A percentile compares a stretch with the other conserved stretches of the same genome.
These are phyloP conservation scores for Hemileccinum rubropunctum DNA, from an alignment of 768 basidiomycete species.

Conservation along the genomic window DNA sequence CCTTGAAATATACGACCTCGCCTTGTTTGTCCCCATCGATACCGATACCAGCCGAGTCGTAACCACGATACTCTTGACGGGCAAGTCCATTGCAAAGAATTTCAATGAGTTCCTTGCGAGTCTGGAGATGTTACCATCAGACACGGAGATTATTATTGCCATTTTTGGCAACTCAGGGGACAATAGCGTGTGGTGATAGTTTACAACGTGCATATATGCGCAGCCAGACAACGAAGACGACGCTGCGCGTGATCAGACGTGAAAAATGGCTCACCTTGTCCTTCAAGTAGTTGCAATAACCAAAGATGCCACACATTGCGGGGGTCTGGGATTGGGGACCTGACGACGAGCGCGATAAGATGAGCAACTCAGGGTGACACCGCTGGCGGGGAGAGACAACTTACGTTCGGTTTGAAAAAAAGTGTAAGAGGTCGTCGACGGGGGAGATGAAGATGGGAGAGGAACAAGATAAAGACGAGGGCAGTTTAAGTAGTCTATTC, in stretches of 20 bases:
- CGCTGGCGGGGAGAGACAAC: neutral
- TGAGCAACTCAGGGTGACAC: neutral
- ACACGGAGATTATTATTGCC: slow-evolving; percentile 12
- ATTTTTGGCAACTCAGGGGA: slow-evolving; percentile 17
- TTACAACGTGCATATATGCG: slow-evolving; percentile 9
- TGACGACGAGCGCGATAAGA: neutral
- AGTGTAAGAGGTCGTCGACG: slow-evolving; percentile 11
- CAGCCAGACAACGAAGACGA: neutral
- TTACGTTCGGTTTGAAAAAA: slow-evolving; percentile 3
- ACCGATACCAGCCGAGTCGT: slow-evolving; percentile 90
- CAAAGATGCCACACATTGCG: slow-evolving; percentile 93
- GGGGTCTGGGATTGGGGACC: slow-evolving; percentile 5
- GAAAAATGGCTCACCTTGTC: slow-evolving; percentile 70
- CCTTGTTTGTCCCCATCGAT: slow-evolving; percentile 89
- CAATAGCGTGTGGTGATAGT: neutral
- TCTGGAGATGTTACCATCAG: slow-evolving; percentile 41
- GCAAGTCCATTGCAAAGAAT: slow-evolving; percentile 88
- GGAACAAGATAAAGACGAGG: slow-evolving; percentile 1
- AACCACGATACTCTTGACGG: slow-evolving; percentile 96
- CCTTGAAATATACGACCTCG: slow-evolving; percentile 85
- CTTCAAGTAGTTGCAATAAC: slow-evolving; percentile 90
- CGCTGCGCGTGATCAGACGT: neutral
- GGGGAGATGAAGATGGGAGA: slow-evolving; percentile 22
- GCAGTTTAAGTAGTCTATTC: slow-evolving; percentile 30
- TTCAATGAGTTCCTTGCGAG: slow-evolving; percentile 88